Conservation (phyloP, 805 yeast species). For the Candida morakotiae region DNA sequence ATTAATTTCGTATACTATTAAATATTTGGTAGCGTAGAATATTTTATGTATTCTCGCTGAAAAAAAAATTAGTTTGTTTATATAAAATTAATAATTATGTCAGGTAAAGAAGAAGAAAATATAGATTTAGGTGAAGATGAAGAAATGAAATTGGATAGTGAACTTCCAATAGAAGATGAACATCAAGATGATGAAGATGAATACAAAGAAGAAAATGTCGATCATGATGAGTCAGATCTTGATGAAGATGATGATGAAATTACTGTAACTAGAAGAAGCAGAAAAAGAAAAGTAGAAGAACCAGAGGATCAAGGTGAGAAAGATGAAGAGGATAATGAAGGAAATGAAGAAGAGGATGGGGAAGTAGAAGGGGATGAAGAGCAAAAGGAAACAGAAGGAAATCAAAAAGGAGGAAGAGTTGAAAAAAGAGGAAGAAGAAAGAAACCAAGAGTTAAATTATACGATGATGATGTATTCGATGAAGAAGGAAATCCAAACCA, state of each 20-base stretch:
- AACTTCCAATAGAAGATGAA: slow-evolving; percentile 14
- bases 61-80: too few relatives aligned
- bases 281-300: slow-evolving; percentile 20
- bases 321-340: slow-evolving; percentile 9
- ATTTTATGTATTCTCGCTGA: too few relatives aligned
- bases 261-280: background rate
- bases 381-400: slow-evolving; percentile 17
- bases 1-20: too few relatives aligned
- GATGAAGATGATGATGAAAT: slow-evolving; percentile 5
- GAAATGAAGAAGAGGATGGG: slow-evolving; percentile 16
- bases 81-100: too few relatives aligned
- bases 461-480: slow-evolving; percentile 47
- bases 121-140: slow-evolving; percentile 1
- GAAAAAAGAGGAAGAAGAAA: slow-evolving; percentile 41
- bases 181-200: slow-evolving; percentile 14
- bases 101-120: slow-evolving; percentile 1
- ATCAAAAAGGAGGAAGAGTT: slow-evolving; percentile 10
- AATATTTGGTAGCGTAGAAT: background rate
- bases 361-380: slow-evolving; percentile 20
- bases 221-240: slow-evolving; percentile 10
- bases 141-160: slow-evolving; percentile 9
- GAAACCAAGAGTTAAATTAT: slow-evolving; percentile 32
- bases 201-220: slow-evolving; percentile 11
- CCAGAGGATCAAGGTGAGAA: slow-evolving; percentile 11
- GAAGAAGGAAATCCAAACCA: slow-evolving; percentile 65